phyloP scores from a whole-genome alignment of 306 rosid species.

The Abrus precatorius region DNA sequence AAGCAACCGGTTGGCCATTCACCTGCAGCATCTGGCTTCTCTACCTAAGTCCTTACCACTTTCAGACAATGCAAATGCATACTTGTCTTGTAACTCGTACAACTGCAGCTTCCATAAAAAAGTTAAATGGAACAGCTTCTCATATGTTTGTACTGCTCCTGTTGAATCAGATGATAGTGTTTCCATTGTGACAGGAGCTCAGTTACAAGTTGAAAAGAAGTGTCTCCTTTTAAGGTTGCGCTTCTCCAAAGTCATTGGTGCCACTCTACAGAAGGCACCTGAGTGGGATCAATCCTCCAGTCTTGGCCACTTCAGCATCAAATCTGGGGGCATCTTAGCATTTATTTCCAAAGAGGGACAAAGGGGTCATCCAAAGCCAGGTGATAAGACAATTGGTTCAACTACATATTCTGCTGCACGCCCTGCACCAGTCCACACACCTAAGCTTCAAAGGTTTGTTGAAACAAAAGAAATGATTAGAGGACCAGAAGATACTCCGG shows the following conservation, averaged over 20 bases:
- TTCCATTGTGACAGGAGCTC: conserved; percentile 90
- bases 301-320: conserved; percentile 11
- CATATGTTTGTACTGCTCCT: conserved; percentile 89
- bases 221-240: conserved; percentile 57
- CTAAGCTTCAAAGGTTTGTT: conserved; percentile 71
- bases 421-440: conserved; percentile 55
- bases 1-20: conserved; percentile 86
- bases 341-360: conserved; percentile 43
- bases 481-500: conserved; percentile 75
- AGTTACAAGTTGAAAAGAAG: conserved; percentile 74
- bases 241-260: conserved; percentile 56
- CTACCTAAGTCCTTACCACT: conserved; percentile 80
- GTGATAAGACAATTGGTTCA: conserved; percentile 48
- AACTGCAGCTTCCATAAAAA: conserved; percentile 70
- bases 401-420: conserved; percentile 49
- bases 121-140: conserved; percentile 81
- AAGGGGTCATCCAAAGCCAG: conserved; percentile 50
- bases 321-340: conserved; percentile 36
- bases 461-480: conserved; percentile 75
- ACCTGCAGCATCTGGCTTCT: conserved; percentile 82
- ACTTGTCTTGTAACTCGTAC: conserved; percentile 58
- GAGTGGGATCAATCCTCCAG: conserved; percentile 52
- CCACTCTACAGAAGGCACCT: conserved; percentile 46
- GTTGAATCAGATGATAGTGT: conserved; percentile 80
- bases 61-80: conserved; percentile 68